Evolutionary conservation across 2,329 filamentous ascomycete genomes (phyloP).

Genomic region (Arthrobotrys iridis): DNA sequence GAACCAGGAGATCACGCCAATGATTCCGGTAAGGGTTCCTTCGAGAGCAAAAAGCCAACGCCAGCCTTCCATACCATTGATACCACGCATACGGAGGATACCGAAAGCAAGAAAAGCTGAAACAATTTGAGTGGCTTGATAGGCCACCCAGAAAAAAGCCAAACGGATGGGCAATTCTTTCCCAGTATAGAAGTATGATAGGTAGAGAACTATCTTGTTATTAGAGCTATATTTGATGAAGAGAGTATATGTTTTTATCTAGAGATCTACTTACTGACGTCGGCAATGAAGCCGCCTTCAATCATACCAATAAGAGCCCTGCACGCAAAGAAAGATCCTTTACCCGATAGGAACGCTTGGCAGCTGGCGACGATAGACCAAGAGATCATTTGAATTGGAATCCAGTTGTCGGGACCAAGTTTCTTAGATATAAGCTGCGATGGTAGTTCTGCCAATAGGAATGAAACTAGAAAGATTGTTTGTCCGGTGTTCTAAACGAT

Average conservation of each 20-base stretch:
- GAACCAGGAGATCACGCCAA: constrained; percentile 68
- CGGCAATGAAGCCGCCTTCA: constrained; percentile 61
- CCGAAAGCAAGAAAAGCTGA: constrained; percentile 69
- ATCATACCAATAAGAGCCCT: constrained; percentile 64
- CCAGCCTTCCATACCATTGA: constrained; percentile 67
- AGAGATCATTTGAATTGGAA: constrained; percentile 69
- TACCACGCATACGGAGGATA: constrained; percentile 66
- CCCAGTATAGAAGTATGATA: constrained; percentile 80
- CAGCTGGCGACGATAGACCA: constrained; percentile 68
- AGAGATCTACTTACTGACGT: constrained; percentile 31
- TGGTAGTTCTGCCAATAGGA: constrained; percentile 69
- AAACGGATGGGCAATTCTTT: constrained; percentile 75
- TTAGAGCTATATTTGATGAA: constrained; percentile 19
- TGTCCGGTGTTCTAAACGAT: constrained; percentile 66
- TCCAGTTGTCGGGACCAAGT: constrained; percentile 70
- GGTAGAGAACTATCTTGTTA: constrained; percentile 67
- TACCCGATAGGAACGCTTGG: constrained; percentile 66
- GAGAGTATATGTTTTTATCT: neutral
- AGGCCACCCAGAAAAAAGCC: constrained; percentile 76
- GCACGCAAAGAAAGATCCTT: constrained; percentile 63
- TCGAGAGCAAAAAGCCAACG: constrained; percentile 67
- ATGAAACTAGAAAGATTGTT: constrained; percentile 68
- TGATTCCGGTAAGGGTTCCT: constrained; percentile 66
- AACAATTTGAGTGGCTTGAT: constrained; percentile 68
- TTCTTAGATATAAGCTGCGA: constrained; percentile 71